phyloP scores from a whole-genome alignment of 352 stramenopile species.

The Phytophthora cajani region DNA sequence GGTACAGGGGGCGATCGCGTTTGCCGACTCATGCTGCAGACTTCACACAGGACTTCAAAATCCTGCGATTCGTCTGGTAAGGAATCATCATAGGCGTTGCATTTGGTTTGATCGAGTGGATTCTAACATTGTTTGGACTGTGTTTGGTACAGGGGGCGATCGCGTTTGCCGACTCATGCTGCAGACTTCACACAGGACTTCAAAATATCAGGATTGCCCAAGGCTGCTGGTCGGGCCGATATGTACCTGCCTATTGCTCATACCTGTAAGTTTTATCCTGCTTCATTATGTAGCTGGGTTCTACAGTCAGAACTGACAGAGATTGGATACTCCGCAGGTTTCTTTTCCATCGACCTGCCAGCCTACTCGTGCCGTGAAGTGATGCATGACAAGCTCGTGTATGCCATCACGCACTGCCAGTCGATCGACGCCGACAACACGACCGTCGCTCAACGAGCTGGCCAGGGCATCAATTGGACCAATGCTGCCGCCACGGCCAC shows the following conservation, averaged over 20 bases:
- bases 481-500: conserved; percentile 42
- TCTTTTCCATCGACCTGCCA: conserved; percentile 90
- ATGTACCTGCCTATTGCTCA: conserved; percentile 88
- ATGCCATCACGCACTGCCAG: conserved; percentile 90
- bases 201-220: conserved; percentile 88
- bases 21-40: conserved; percentile 90
- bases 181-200: conserved; percentile 92
- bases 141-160: conserved; percentile 60
- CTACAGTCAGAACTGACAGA: conserved; percentile 7
- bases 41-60: conserved; percentile 92
- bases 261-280: conserved; percentile 61
- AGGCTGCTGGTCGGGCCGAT: conserved; percentile 73
- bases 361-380: conserved; percentile 78
- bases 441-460: conserved; percentile 85
- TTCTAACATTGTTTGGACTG: conserved; percentile 10
- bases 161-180: conserved; percentile 89
- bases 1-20: conserved; percentile 74
- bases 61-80: conserved; percentile 90
- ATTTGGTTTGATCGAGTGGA: background rate
- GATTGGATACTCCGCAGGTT: conserved; percentile 46
- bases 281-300: background rate
- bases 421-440: conserved; percentile 91
- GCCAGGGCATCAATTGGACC: conserved; percentile 89
- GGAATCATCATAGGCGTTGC: conserved; percentile 1
- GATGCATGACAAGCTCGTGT: conserved; percentile 86